Base-by-base conservation (phyloP, 2,329 filamentous ascomycete species). In the Hypoxylon sp. region DNA sequence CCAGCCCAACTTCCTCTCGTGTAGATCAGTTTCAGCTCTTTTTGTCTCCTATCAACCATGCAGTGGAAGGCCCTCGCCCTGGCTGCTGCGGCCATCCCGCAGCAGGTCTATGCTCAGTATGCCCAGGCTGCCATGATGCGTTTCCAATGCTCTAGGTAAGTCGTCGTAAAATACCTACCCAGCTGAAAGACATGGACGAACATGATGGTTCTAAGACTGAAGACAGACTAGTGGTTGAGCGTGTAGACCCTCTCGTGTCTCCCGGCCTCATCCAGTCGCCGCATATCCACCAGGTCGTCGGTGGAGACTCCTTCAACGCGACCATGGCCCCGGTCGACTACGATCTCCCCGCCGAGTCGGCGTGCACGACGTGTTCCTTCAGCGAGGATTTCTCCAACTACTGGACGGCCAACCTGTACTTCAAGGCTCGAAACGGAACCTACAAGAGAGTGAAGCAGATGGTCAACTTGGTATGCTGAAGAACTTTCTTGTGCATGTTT, bases 311-410 rank as follows among this genome's bases (percentile, higher is more conserved):
- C 2, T 64, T 64, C 51, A 63, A 63, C 35, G 55, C 55, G 15
- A 59, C 57, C 6, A 64, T 62, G 55, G 45, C 21, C 1, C 60
- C 62, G 1, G 41, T 34, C n/a, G 37, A 31, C 2, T 56, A 57
- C 30, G 62, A 64, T 16, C 57, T 61, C 3, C 53, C 59, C 2
- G 35, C 51, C 5, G 47, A 60, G 23, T 64, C 62, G 19, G 60
- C 57, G 1, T 64, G 62, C 35, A 64, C 62, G 16, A 60, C 57
- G 0, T 64, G 62, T 45, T 62, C 61, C 5, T 64, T 63, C 37
- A 61, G 55, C 41, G 59, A 62, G 21, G 62, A 64, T 27, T 63
- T 61, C 43, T 62, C 59, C 25, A 64, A 64, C 56, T 64, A 63
- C 47, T 64, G 62, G 62, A 64, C 61, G 1, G 57, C 62, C 1